Conservation (phyloP, 2,329 filamentous ascomycete genomes). For the Emergomyces africanus region DNA sequence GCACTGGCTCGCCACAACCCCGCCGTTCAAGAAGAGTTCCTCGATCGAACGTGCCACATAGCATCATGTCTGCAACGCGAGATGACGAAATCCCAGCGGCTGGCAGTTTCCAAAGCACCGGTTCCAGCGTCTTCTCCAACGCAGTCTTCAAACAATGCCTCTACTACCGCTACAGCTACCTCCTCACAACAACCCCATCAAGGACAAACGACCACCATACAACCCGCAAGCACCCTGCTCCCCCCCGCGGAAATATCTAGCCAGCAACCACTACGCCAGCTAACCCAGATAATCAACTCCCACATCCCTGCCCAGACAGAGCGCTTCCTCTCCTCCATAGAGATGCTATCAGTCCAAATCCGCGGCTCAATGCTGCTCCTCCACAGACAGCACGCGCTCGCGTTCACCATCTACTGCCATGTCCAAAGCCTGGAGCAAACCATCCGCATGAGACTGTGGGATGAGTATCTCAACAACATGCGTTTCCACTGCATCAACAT, state of each 20-base stretch:
- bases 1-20: neutral
- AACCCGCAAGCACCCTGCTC: neutral
- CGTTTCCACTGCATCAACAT: constrained; percentile 1
- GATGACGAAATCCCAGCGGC: neutral
- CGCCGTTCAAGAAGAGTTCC: neutral
- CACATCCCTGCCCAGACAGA: neutral
- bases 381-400: neutral
- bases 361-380: neutral
- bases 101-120: neutral
- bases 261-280: neutral
- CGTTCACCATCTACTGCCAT: neutral
- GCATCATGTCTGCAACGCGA: neutral
- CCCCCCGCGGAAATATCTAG: neutral
- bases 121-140: neutral
- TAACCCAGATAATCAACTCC: neutral
- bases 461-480: neutral
- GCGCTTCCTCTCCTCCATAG: neutral
- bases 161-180: neutral
- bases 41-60: neutral
- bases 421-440: neutral
- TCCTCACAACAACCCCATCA: neutral
- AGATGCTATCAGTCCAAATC: neutral
- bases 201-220: too few species aligned
- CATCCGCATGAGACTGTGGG: neutral
- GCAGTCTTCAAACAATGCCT: neutral